Evolutionary conservation across 495 filamentous ascomycete species (phyloP).

Genomic region (Penicillium odoratum): DNA sequence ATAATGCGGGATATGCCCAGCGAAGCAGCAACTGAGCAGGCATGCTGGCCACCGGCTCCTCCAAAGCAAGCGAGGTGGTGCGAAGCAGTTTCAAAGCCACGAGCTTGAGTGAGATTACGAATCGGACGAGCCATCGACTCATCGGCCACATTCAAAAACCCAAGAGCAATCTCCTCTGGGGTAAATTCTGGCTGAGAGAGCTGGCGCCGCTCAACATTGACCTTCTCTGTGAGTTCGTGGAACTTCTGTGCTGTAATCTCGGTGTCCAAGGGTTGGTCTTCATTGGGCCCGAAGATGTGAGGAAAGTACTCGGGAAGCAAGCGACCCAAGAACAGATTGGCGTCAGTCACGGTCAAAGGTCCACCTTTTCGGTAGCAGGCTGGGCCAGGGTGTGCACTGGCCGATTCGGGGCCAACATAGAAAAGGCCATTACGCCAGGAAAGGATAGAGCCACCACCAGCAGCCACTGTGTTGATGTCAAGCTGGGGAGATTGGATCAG

Average conservation of each 20-base stretch:
- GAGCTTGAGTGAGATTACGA: slow-evolving; percentile 53
- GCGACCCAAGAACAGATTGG: slow-evolving; percentile 86
- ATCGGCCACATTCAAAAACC: slow-evolving; percentile 55
- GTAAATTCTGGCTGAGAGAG: slow-evolving; percentile 68
- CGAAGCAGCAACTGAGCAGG: slow-evolving; percentile 50
- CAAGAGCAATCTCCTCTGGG: slow-evolving; percentile 81
- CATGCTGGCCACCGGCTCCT: slow-evolving; percentile 57
- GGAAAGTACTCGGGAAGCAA: slow-evolving; percentile 94
- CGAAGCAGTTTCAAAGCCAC: slow-evolving; percentile 49
- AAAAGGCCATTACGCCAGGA: slow-evolving; percentile 93
- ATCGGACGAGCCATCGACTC: slow-evolving; percentile 57
- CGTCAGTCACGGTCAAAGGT: slow-evolving; percentile 89
- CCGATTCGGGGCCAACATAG: slow-evolving; percentile 94
- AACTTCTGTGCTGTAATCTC: slow-evolving; percentile 77
- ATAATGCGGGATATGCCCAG: slow-evolving; percentile 54
- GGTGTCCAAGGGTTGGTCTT: slow-evolving; percentile 81
- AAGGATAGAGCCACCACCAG: slow-evolving; percentile 86
- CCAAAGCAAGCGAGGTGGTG: slow-evolving; percentile 57
- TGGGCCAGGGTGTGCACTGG: slow-evolving; percentile 88
- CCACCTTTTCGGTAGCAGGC: slow-evolving; percentile 95
- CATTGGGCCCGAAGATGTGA: slow-evolving; percentile 91
- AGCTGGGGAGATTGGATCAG: slow-evolving; percentile 94
- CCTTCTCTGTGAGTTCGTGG: slow-evolving; percentile 70
- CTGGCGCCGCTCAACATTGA: slow-evolving; percentile 63
- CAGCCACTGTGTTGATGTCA: slow-evolving; percentile 97